Base-by-base conservation (phyloP, 768 basidiomycete species). In the Brasilioporus rufonigricans region DNA sequence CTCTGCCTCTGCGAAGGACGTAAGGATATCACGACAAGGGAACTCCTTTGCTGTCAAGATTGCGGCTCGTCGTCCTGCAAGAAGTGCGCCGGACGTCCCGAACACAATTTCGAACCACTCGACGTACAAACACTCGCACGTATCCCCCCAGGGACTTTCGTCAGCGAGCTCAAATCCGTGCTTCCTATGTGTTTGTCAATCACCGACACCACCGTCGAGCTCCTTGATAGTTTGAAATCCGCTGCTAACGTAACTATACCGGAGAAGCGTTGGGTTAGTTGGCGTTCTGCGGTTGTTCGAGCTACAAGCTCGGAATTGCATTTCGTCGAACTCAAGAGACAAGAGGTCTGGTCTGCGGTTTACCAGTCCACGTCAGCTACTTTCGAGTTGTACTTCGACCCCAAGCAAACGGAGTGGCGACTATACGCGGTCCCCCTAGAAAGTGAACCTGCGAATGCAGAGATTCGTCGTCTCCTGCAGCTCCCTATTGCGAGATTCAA, bases 1-100 rank as follows among this genome's bases (percentile, higher is more conserved):
- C 82, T 93, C 27, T 98, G 95, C 66, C 73, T 80, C n/a, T 98
- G 95, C 65, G 95, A 98, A 72, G 95, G 94, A 4, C 87, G 91
- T 11, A 78, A 83, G 35, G 87, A 82, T 57, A 85, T 93, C 63
- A 88, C 91, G 1, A 79, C 77, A 11, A 77, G 84, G 32, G 76
- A 78, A 32, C 73, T 95, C 36, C 79, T 81, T 35, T 80, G 78
- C 12, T 98, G 95, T 69, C 57, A 65, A 14, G 89, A 92, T 55
- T 98, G 95, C 65, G 82, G 80, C 7, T 81, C 83, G 10, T 82
- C 91, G 14, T 86, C 88, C 32, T 98, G 95, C 74, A 79, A 80
- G 59, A 87, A 86, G 66, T 96, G 93, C 65, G 91, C 90, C 39
- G 93, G 93, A 26, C 85, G 92, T 60, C 95, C 95, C 0, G 90